Evolutionary conservation across 768 basidiomycete genomes (phyloP), one percentile per base, ranked within the genome.

Genomic region (Tremella mesenterica): DNA sequence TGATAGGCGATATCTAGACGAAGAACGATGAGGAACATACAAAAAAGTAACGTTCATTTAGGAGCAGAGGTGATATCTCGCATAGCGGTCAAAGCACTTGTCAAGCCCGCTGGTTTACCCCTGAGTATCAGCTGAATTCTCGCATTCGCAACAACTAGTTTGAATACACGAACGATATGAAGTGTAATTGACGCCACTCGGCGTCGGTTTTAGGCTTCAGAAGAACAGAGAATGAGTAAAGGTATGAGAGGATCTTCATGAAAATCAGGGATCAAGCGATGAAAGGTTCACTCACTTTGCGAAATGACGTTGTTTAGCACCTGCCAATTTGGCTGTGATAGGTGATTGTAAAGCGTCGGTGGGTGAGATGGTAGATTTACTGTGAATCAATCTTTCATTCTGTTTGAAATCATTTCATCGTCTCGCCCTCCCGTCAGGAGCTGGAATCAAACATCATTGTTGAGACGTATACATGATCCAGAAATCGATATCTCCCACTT

Each of bases 271-370:
- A 4, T 8, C 5, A n/a, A n/a, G n/a, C n/a, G n/a, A n/a, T n/a
- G n/a, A 41, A 5, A 6, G 6, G 12, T 23, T 7, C 13, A 77
- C 84, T 31, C 59, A 93, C 93, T 89, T 95, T 54, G 73, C 77
- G 70, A 95, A 97, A 66, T 88, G 89, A 75, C 89, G 88, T 79
- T 93, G 91, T 80, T 83, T 92, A 2, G 85, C 85, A 16, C 86
- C 86, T 46, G 79, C 85, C 48, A 97, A 80, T 74, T 96, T 97
- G 75, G 91, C 85, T 5, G 91, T 87, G 71, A 83, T 83, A 2
- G 93, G 93, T 2, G 90, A 93, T 79, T 96, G 82, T 74, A 97
- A 79, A 70, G 86, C 88, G 73, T 99, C 93, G 8, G 93, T 95
- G 2, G 93, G 93, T 16, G 93, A 96, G 65, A 92, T 78, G 29